These are phyloP conservation scores for Rhizopus stolonifer DNA, from an alignment of 371 early-diverging fungal species.

Conservation along the genomic window DNA sequence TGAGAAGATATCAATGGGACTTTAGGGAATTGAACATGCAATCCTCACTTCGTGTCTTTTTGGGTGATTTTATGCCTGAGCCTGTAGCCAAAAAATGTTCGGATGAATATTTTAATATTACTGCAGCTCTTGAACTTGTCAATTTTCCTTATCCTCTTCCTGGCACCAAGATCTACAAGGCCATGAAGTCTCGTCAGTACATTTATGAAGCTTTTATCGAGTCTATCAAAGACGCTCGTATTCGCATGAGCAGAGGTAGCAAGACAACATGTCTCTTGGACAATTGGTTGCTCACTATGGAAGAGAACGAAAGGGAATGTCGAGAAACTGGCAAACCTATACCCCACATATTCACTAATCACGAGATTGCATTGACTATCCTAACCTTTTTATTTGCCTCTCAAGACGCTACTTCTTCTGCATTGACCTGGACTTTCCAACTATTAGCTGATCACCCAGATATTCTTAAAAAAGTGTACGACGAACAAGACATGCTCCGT, in stretches of 20 bases:
- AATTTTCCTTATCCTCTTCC: conserved; percentile 37
- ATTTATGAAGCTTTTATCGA: conserved; percentile 27
- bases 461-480: conserved; percentile 20
- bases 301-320: conserved; percentile 18
- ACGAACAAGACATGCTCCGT: conserved; percentile 22
- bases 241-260: conserved; percentile 18
- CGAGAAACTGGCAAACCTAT: conserved; percentile 11
- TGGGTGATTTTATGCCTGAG: conserved; percentile 30
- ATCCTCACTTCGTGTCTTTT: conserved; percentile 31
- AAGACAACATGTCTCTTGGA: conserved; percentile 22
- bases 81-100: conserved; percentile 30
- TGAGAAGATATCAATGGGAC: conserved; percentile 18
- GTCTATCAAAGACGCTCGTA: conserved; percentile 19
- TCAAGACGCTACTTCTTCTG: conserved; percentile 32
- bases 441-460: conserved; percentile 31
- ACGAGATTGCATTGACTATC: conserved; percentile 27
- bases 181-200: conserved; percentile 31
- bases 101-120: conserved; percentile 30
- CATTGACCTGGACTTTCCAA: conserved; percentile 30
- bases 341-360: conserved; percentile 20
- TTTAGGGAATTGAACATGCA: conserved; percentile 28
- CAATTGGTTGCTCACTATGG: conserved; percentile 24
- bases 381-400: conserved; percentile 30
- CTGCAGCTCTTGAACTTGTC: conserved; percentile 37
- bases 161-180: conserved; percentile 35